phyloP scores from a whole-genome alignment of 768 basidiomycete species.

The Tylopilus sp. region DNA sequence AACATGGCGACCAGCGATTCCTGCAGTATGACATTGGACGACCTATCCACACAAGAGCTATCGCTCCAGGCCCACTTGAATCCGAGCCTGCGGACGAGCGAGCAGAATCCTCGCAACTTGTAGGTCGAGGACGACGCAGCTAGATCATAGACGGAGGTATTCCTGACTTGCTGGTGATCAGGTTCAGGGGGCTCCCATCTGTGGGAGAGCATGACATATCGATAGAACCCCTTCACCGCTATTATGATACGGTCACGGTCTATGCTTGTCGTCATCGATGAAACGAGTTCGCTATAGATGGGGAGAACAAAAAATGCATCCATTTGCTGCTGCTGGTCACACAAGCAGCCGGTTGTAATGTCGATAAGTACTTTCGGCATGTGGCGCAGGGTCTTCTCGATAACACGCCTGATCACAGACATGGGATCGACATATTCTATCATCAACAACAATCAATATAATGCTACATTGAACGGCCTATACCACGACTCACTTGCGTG shows the following conservation, averaged over 20 bases:
- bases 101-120: background rate
- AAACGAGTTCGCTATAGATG: background rate
- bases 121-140: background rate
- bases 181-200: background rate
- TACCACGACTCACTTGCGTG: background rate
- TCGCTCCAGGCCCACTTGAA: background rate
- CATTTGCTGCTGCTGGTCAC: background rate
- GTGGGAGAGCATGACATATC: background rate
- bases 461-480: too few relatives aligned
- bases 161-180: background rate
- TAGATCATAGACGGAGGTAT: background rate
- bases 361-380: background rate
- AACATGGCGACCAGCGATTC: background rate
- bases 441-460: too few relatives aligned
- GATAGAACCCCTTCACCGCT: background rate
- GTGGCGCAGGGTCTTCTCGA: background rate
- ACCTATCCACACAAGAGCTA: background rate
- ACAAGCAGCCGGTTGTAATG: background rate
- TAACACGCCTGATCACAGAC: background rate
- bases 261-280: background rate
- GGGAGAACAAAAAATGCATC: background rate
- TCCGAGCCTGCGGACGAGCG: background rate
- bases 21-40: background rate
- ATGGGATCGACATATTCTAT: background rate
- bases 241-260: background rate